These are phyloP conservation scores for Beauveria australis DNA, from an alignment of 2,329 filamentous ascomycete species.

Conservation along the genomic window DNA sequence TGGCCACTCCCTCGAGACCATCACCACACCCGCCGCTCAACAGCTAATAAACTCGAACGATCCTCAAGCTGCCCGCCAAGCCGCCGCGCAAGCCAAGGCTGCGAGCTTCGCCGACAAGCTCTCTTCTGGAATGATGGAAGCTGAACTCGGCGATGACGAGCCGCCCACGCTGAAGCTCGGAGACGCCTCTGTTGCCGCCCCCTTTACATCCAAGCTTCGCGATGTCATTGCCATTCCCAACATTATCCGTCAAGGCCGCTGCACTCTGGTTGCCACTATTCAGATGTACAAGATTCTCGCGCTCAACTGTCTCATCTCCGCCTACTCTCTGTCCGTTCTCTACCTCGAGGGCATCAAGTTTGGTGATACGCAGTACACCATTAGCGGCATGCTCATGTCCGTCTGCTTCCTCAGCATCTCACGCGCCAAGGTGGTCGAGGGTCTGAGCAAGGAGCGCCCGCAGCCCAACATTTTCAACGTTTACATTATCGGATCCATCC, in stretches of 20 bases:
- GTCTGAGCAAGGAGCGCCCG: slow-evolving; percentile 89
- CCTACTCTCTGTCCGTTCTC: slow-evolving; percentile 91
- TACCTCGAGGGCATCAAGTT: slow-evolving; percentile 99
- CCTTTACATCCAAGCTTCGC: slow-evolving; percentile 94
- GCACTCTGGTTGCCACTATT: slow-evolving; percentile 94
- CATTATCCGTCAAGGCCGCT: slow-evolving; percentile 95
- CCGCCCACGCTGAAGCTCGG: slow-evolving; percentile 94
- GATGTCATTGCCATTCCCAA: slow-evolving; percentile 97
- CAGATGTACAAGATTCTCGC: slow-evolving; percentile 99
- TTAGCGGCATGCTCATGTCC: slow-evolving; percentile 99
- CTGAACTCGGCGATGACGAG: slow-evolving; percentile 78
- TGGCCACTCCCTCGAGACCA: slow-evolving; percentile 50
- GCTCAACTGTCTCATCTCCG: slow-evolving; percentile 93
- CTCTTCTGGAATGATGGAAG: slow-evolving; percentile 80
- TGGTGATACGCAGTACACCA: slow-evolving; percentile 94
- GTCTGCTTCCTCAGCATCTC: slow-evolving; percentile 98
- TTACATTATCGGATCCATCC: slow-evolving; percentile 96
- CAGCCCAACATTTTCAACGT: slow-evolving; percentile 99
- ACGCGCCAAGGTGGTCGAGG: slow-evolving; percentile 91
- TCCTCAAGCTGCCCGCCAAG: slow-evolving; percentile 30
- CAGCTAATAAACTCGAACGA: slow-evolving; percentile 37
- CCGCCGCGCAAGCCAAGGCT: slow-evolving; percentile 62
- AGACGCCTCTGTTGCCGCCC: slow-evolving; percentile 92
- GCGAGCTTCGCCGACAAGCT: slow-evolving; percentile 78
- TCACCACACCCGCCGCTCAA: slow-evolving; percentile 59